Percentiles rank a stretch among this genome's conserved stretches.
Evolutionary conservation across 306 rosid species (phyloP).

Genomic region (Alnus rubra): DNA sequence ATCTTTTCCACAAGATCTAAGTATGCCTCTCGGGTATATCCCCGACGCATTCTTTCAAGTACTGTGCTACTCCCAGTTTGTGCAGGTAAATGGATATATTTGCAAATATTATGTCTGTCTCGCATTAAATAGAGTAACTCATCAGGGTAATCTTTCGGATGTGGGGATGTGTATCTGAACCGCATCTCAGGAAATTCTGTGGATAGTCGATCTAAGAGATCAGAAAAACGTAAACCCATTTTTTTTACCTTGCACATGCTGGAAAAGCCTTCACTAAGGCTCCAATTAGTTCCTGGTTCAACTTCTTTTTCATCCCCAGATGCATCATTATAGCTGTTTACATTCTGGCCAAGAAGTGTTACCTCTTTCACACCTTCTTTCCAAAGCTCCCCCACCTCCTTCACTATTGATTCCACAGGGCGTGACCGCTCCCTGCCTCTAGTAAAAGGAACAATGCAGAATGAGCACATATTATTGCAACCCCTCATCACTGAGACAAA

Average conservation of each 20-base stretch:
- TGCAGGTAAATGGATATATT: slow-evolving; percentile 83
- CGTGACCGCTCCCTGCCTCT: slow-evolving; percentile 96
- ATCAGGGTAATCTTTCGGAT: slow-evolving; percentile 95
- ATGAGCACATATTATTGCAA: slow-evolving; percentile 98
- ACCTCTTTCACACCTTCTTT: slow-evolving; percentile 94
- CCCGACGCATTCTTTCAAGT: slow-evolving; percentile 95
- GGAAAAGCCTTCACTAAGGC: slow-evolving; percentile 87
- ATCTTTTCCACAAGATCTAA: slow-evolving; percentile 87
- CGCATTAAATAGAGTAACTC: slow-evolving; percentile 85
- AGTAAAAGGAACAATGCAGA: slow-evolving; percentile 93
- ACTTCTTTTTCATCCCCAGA: slow-evolving; percentile 54
- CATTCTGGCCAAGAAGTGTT: slow-evolving; percentile 95
- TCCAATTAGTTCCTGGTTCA: slow-evolving; percentile 76
- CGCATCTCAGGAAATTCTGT: slow-evolving; percentile 91
- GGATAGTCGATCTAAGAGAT: slow-evolving; percentile 84
- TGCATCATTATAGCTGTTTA: slow-evolving; percentile 88
- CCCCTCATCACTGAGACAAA: slow-evolving; percentile 98
- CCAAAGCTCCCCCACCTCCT: slow-evolving; percentile 91
- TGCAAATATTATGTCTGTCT: slow-evolving; percentile 86
- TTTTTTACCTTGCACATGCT: slow-evolving; percentile 71
- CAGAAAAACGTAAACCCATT: slow-evolving; percentile 88
- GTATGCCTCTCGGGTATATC: slow-evolving; percentile 91
- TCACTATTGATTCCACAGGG: slow-evolving; percentile 84
- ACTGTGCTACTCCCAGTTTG: slow-evolving; percentile 74
- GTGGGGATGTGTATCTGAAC: slow-evolving; percentile 97